Base-by-base conservation (phyloP, 768 basidiomycete genomes). In the Boletus patriciae region DNA sequence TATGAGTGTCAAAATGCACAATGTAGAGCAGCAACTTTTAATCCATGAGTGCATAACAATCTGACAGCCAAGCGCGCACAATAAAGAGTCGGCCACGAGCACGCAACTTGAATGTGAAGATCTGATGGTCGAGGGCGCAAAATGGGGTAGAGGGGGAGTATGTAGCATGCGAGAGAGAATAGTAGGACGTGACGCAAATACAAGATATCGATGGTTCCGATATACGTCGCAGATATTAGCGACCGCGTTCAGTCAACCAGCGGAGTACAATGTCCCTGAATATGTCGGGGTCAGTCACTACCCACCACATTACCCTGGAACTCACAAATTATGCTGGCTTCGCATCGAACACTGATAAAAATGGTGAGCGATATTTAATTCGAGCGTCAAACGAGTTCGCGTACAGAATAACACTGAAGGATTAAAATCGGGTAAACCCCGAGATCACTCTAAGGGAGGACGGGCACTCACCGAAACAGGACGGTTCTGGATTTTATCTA, bases 261-360 rank as follows among this genome's bases (percentile, higher is more conserved):
- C 94, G 85, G 12, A 96, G 72, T 8, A 95, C 86, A 58, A 95
- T 93, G 67, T 94, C 92, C 57, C 87, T 90, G 43, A 31, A 21
- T 37, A 41, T 29, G 7, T 21, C 4, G 10, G n/a, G 5, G 16
- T 61, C 33, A 60, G 43, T 45, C 48, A 50, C 21, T 23, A 18
- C 18, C 13, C 3, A 19, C 27, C 38, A 4, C 21, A 11, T 47
- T 7, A 10, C 8, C 12, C 4, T 19, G 10, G 27, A 34, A 70
- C 89, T 53, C 63, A 90, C 88, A 97, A 76, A 69, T 97, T 97
- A 71, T 97, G 93, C 71, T 92, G 90, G 66, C 87, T 94, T 73
- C 94, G 95, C 88, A 96, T 95, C 3, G 93, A 97, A 70, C 94
- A 96, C 94, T 97, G 63, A 1, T 46, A 45, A 23, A 46, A 23